Evolutionary conservation across 1,139 yeast genomes (phyloP), one percentile per base, ranked within the genome.

Genomic region (Yamadazyma kanchanaburiensis): DNA sequence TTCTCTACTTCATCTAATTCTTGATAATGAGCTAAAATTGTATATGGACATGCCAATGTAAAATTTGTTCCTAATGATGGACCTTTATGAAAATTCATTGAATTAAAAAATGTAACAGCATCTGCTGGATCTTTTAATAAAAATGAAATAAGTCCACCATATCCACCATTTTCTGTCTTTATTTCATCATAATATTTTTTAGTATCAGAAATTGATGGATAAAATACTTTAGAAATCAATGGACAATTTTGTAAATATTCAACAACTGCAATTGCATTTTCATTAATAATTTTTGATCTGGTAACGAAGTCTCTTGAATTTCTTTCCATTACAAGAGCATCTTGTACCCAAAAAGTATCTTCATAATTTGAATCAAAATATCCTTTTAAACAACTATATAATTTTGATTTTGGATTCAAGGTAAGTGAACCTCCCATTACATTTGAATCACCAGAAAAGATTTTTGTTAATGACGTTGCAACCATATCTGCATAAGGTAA

Each of bases 51-150:
- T 4, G 87, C 89, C 46, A 89, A 66, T 0, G 97, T 87, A 61
- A 88, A 87, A 55, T 87, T 91, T 1, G 97, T 88, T 4, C 97
- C 97, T 44, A 91, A 69, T 12, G 95, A 84, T 4, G 97, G 97
- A 3, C 97, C 97, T 56, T 91, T 91, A 40, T 91, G 86, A 34
- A 89, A 62, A 28, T 74, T 67, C 28, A 85, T 73, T 3, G 77
- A 68, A 55, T 91, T 84, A 61, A 83, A 91, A 52, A 91, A 91
- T 17, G 63, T 64, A 25, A 70, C 69, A 0, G 96, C 95, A 43
- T 77, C 78, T 9, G 65, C 61, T 7, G 83, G 78, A 7, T 78
- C 68, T 31, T 77, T 60, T 58, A 91, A 87, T 7, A 84, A 72
- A 32, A 91, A 64, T 5, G 96, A 86, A 13, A 91, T 64, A 31